Conservation (phyloP, 2,329 filamentous ascomycete genomes). For the Lasiodiplodia hormozganensis region DNA sequence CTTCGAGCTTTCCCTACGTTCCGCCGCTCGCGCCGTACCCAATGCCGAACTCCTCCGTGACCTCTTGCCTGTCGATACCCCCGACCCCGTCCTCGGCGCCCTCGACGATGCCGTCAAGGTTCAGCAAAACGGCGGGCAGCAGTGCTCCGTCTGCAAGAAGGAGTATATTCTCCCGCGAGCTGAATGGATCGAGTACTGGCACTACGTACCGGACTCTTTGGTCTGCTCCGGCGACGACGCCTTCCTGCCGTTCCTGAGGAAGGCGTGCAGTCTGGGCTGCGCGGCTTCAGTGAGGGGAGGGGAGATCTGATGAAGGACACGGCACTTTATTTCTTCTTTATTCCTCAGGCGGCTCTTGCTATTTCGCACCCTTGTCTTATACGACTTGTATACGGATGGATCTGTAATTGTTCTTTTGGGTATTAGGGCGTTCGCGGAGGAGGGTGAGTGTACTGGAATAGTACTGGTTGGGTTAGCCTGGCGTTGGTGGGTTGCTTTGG, state of each 20-base stretch:
- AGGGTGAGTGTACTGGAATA: neutral
- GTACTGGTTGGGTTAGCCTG: conserved; percentile 1
- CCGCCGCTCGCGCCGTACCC: conserved; percentile 23
- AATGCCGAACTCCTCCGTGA: conserved; percentile 5
- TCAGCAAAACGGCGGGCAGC: conserved; percentile 7
- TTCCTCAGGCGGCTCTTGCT: neutral
- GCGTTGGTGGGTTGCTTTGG: conserved; percentile 12
- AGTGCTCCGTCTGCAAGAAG: conserved; percentile 28
- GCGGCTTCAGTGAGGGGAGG: conserved; percentile 24
- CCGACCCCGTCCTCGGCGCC: conserved; percentile 1
- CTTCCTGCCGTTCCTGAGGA: conserved; percentile 29
- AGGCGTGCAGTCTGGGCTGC: conserved; percentile 27
- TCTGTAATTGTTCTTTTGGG: neutral
- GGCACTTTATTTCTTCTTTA: neutral
- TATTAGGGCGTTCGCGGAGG: neutral
- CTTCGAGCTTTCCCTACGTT: conserved; percentile 43
- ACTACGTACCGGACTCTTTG: conserved; percentile 28
- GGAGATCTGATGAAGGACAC: neutral
- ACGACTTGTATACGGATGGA: neutral
- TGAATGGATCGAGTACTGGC: conserved; percentile 34
- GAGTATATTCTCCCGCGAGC: conserved; percentile 30
- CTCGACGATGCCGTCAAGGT: conserved; percentile 9
- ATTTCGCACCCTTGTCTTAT: neutral
- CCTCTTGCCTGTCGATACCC: conserved; percentile 17
- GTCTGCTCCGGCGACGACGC: conserved; percentile 15